Evolutionary conservation across 768 basidiomycete genomes (phyloP).

Genomic region (Russula sp.): DNA sequence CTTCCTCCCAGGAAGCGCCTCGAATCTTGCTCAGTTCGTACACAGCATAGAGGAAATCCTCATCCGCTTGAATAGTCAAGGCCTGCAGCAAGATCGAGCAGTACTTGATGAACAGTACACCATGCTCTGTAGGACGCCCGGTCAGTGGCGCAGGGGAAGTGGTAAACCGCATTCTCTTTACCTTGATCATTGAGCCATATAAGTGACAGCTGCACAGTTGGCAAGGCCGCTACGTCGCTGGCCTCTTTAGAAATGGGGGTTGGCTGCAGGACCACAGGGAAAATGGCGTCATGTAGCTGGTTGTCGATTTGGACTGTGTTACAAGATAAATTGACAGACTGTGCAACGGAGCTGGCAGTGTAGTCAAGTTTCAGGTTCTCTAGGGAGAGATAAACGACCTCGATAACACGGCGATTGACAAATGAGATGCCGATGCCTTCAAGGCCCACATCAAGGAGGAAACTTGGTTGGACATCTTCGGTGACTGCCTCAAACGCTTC

Average conservation of each 20-base stretch:
- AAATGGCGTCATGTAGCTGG: slow-evolving; percentile 93
- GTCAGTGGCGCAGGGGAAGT: neutral
- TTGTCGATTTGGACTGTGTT: slow-evolving; percentile 95
- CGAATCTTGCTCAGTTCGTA: slow-evolving; percentile 90
- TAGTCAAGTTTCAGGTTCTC: slow-evolving; percentile 81
- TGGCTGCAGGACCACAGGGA: slow-evolving; percentile 92
- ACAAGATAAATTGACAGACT: slow-evolving; percentile 73
- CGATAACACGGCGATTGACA: slow-evolving; percentile 78
- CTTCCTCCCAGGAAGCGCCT: slow-evolving; percentile 85
- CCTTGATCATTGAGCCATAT: slow-evolving; percentile 93
- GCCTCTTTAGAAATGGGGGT: slow-evolving; percentile 78
- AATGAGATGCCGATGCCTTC: slow-evolving; percentile 91
- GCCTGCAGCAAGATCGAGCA: slow-evolving; percentile 92
- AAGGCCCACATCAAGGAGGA: slow-evolving; percentile 68
- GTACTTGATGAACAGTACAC: slow-evolving; percentile 97
- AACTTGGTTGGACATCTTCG: slow-evolving; percentile 60
- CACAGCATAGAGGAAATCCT: slow-evolving; percentile 89
- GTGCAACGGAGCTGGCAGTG: slow-evolving; percentile 67
- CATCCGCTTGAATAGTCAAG: slow-evolving; percentile 92
- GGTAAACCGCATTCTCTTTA: slow-evolving; percentile 30
- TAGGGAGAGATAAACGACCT: slow-evolving; percentile 84
- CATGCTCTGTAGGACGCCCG: slow-evolving; percentile 61
- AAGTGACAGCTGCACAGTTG: slow-evolving; percentile 83
- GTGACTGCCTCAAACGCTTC: slow-evolving; percentile 84
- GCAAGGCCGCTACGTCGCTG: slow-evolving; percentile 71